Evolutionary conservation across 106 monocot genomes (phyloP).

Genomic region (Dioscorea alata): DNA sequence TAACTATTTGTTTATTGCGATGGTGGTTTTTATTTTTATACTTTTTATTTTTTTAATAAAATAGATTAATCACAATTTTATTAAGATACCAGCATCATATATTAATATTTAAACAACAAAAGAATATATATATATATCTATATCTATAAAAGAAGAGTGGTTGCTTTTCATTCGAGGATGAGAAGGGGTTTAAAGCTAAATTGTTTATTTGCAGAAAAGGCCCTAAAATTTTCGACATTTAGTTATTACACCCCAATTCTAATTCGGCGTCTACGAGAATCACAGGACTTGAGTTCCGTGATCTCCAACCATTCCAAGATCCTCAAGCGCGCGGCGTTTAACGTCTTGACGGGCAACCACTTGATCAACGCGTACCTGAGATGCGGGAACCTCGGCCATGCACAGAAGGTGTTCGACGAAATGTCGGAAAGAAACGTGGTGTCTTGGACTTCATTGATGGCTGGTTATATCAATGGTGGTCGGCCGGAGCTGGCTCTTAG

Average conservation of each 20-base stretch:
- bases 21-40: too few relatives aligned
- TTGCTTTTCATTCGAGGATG: too few relatives aligned
- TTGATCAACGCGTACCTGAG: constrained; percentile 63
- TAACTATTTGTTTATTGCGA: too few relatives aligned
- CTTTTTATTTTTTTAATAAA: too few relatives aligned
- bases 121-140: too few relatives aligned
- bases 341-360: constrained; percentile 38
- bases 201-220: too few relatives aligned
- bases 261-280: constrained; percentile 19
- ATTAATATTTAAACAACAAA: too few relatives aligned
- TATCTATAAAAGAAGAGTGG: too few relatives aligned
- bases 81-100: too few relatives aligned
- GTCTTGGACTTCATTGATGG: constrained; percentile 81
- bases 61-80: too few relatives aligned
- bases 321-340: constrained; percentile 36
- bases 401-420: constrained; percentile 59
- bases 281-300: constrained; percentile 12
- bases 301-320: constrained; percentile 37
- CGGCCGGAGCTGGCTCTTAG: constrained; percentile 21
- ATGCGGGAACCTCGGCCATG: constrained; percentile 9
- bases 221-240: not conserved
- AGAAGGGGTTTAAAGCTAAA: too few relatives aligned
- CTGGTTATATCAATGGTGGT: constrained; percentile 31
- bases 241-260: not conserved
- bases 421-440: constrained; percentile 47